A percentile compares a stretch with the other conserved stretches of the same genome.
phyloP scores from a whole-genome alignment of 2,329 filamentous ascomycete genomes.

The Cytospora paraplurivora region DNA sequence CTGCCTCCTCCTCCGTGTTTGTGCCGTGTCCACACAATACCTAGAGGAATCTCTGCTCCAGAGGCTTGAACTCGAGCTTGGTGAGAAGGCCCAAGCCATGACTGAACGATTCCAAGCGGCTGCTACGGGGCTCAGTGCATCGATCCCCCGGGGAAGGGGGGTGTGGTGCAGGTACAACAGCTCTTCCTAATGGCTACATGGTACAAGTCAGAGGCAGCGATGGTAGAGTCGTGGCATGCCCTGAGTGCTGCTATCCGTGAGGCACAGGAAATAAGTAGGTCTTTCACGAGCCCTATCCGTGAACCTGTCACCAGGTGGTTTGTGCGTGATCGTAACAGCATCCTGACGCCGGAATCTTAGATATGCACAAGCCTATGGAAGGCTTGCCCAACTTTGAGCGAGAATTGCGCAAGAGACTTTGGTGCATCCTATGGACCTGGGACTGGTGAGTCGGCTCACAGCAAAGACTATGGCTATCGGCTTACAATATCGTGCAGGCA shows the following conservation, averaged over 20 bases:
- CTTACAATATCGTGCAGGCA: constrained; percentile 20
- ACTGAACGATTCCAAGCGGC: constrained; percentile 45
- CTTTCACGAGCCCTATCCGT: no score
- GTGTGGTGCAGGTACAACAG: constrained; percentile 50
- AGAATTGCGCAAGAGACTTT: constrained; percentile 26
- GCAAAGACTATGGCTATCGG: background rate
- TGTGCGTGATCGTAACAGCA: background rate
- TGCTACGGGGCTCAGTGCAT: constrained; percentile 46
- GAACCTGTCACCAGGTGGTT: background rate
- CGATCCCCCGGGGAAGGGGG: constrained; percentile 47
- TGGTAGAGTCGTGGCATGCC: constrained; percentile 52
- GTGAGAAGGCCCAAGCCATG: constrained; percentile 41
- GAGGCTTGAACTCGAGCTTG: constrained; percentile 48
- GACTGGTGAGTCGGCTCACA: constrained; percentile 23
- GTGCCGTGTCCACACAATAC: constrained; percentile 48
- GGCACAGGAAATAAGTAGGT: constrained; percentile 49
- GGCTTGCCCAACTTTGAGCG: constrained; percentile 24
- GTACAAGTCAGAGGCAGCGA: constrained; percentile 50
- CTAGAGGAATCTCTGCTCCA: constrained; percentile 41
- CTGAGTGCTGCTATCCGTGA: constrained; percentile 47
- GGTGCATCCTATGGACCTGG: constrained; percentile 29
- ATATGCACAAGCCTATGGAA: constrained; percentile 26
- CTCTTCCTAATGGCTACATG: constrained; percentile 50
- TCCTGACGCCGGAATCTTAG: background rate
- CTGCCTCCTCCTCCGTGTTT: constrained; percentile 49